These are phyloP conservation scores for Xeromyces bisporus DNA, from an alignment of 495 filamentous ascomycete species.

Conservation along the genomic window DNA sequence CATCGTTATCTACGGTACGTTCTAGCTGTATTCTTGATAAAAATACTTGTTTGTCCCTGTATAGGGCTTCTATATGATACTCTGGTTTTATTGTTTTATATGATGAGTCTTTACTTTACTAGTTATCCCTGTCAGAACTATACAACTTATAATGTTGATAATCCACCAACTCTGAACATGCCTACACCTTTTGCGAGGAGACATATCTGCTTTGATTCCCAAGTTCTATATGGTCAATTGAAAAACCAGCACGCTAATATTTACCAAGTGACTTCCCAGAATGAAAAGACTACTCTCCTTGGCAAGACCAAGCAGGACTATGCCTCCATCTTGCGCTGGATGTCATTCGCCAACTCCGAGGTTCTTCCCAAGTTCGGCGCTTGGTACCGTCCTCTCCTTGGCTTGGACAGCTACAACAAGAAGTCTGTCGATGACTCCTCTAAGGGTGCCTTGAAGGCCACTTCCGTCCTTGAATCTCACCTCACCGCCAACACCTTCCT, in stretches of 20 bases:
- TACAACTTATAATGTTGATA: constrained; percentile 47
- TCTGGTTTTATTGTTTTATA: constrained; percentile 16
- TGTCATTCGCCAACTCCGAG: constrained; percentile 84
- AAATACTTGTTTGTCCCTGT: constrained; percentile 2
- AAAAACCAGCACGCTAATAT: too few species aligned
- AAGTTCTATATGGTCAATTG: too few species aligned
- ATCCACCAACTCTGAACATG: constrained; percentile 41
- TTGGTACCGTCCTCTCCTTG: constrained; percentile 83
- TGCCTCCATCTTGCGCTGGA: constrained; percentile 92
- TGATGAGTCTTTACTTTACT: constrained; percentile 68
- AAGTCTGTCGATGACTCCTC: constrained; percentile 70
- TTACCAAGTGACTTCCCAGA: constrained; percentile 82
- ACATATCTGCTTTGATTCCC: too few species aligned
- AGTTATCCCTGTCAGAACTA: constrained; percentile 99
- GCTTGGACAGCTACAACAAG: constrained; percentile 86
- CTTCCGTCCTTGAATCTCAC: constrained; percentile 65
- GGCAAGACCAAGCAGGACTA: constrained; percentile 99
- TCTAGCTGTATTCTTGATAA: constrained; percentile 4
- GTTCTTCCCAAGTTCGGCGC: constrained; percentile 53
- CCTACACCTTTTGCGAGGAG: too few species aligned
- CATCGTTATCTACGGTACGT: constrained; percentile 94
- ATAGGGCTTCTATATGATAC: too few species aligned
- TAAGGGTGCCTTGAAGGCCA: constrained; percentile 46
- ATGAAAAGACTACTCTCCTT: constrained; percentile 97
- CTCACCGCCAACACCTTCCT: constrained; percentile 90